Conservation (phyloP, 441 rosid species). For the Gossypium trilobum region DNA sequence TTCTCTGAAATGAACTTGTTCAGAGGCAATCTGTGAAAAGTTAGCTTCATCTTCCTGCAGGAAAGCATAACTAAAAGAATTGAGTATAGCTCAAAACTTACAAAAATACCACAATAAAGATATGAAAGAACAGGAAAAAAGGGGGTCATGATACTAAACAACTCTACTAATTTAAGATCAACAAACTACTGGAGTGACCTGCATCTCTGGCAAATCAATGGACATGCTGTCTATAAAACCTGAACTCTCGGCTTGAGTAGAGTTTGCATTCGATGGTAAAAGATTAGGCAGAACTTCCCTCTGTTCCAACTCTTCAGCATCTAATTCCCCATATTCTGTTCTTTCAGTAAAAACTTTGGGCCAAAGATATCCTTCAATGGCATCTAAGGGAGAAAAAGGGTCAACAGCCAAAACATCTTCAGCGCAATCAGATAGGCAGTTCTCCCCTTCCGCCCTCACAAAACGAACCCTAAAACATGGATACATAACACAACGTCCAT, state of each 20-base stretch:
- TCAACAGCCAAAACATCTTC: conserved; percentile 61
- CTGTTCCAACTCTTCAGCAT: conserved; percentile 28
- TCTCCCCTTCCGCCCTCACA: conserved; percentile 61
- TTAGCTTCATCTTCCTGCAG: conserved; percentile 36
- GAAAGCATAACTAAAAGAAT: not conserved
- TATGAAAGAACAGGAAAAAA: not conserved
- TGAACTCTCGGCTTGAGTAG: conserved; percentile 20
- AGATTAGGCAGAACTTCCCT: conserved; percentile 18
- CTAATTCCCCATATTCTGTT: conserved; percentile 29
- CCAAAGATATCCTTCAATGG: conserved; percentile 55
- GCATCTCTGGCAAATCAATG: conserved; percentile 38
- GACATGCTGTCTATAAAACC: conserved; percentile 34
- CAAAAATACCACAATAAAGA: not conserved
- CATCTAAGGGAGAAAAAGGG: conserved; percentile 66
- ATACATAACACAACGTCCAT: conserved; percentile 40
- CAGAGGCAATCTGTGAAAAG: conserved; percentile 27
- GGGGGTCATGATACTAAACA: not conserved
- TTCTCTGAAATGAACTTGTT: conserved; percentile 24
- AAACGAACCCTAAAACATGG: conserved; percentile 78
- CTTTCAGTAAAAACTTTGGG: conserved; percentile 46
- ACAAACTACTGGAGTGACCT: conserved; percentile 33
- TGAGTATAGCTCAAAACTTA: not conserved
- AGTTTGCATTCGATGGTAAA: not conserved
- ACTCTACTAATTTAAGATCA: not conserved
- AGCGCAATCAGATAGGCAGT: conserved; percentile 46